These are phyloP conservation scores for Podospora sp. DNA, from an alignment of 495 filamentous ascomycete species.

Conservation along the genomic window DNA sequence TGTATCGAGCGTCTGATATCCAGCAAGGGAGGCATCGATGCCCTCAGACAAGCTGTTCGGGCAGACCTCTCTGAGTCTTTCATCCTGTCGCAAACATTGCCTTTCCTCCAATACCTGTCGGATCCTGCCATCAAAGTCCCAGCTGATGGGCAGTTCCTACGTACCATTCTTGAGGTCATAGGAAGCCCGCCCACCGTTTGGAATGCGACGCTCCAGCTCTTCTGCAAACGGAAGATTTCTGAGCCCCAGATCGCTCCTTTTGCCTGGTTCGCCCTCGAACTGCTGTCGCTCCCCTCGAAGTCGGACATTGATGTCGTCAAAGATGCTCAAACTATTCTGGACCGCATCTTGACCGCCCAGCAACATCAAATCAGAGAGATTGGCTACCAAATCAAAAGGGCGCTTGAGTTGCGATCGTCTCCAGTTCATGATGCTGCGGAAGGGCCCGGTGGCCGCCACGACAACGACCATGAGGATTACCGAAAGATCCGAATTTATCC, in stretches of 20 bases:
- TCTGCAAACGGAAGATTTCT: conserved; percentile 42
- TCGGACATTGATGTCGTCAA: conserved; percentile 36
- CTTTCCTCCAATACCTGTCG: conserved; percentile 42
- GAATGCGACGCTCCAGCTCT: conserved; percentile 55
- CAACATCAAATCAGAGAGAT: conserved; percentile 30
- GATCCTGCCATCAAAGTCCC: conserved; percentile 55
- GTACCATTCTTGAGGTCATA: conserved; percentile 54
- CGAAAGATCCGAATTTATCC: conserved; percentile 67
- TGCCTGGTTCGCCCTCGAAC: conserved; percentile 61
- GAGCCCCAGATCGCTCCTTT: conserved; percentile 49
- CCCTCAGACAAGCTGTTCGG: conserved; percentile 53
- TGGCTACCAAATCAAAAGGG: conserved; percentile 36
- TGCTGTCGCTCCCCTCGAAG: conserved; percentile 50
- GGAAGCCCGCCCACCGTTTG: conserved; percentile 65
- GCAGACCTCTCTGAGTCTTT: conserved; percentile 54
- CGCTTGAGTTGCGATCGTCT: conserved; percentile 20
- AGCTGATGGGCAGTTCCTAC: conserved; percentile 57
- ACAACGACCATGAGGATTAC: conserved; percentile 72
- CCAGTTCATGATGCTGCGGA: neutral
- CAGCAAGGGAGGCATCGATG: conserved; percentile 47
- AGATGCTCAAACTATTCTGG: conserved; percentile 36
- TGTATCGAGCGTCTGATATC: conserved; percentile 61
- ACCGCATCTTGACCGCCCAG: conserved; percentile 37
- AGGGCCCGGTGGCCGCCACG: conserved; percentile 72
- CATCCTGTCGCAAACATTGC: conserved; percentile 48